phyloP scores from a whole-genome alignment of 768 basidiomycete genomes.

The Boletellus ananiceps region DNA sequence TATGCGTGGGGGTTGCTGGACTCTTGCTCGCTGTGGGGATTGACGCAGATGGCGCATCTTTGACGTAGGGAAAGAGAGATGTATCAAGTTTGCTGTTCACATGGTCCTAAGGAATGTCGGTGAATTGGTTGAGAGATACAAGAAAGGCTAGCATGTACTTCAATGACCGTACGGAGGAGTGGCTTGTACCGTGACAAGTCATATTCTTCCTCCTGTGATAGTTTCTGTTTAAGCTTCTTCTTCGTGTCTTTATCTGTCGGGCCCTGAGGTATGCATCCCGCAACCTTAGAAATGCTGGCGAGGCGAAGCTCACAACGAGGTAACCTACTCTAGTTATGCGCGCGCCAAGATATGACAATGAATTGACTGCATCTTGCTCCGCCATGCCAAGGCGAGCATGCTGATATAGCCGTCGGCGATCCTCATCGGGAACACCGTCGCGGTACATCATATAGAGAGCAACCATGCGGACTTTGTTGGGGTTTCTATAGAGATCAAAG shows the following conservation, averaged over 20 bases:
- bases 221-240: constrained; percentile 78
- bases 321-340: constrained; percentile 73
- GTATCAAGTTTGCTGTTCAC: constrained; percentile 70
- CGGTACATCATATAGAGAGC: constrained; percentile 92
- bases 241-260: constrained; percentile 73
- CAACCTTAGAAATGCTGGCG: neutral
- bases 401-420: constrained; percentile 89
- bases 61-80: constrained; percentile 84
- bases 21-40: constrained; percentile 44
- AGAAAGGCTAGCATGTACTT: constrained; percentile 45
- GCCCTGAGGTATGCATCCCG: constrained; percentile 39
- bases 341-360: constrained; percentile 75
- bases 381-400: constrained; percentile 84
- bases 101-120: constrained; percentile 60
- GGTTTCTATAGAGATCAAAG: constrained; percentile 48
- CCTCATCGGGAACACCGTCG: constrained; percentile 98
- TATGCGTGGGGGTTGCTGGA: constrained; percentile 45
- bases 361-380: constrained; percentile 93
- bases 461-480: constrained; percentile 94
- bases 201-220: constrained; percentile 82
- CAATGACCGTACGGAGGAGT: constrained; percentile 70
- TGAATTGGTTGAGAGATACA: neutral
- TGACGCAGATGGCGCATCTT: constrained; percentile 62
- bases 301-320: neutral
- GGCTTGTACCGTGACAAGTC: constrained; percentile 95